Evolutionary conservation across 2,329 filamentous ascomycete species (phyloP).

Genomic region (Arthrobotrys iridis): DNA sequence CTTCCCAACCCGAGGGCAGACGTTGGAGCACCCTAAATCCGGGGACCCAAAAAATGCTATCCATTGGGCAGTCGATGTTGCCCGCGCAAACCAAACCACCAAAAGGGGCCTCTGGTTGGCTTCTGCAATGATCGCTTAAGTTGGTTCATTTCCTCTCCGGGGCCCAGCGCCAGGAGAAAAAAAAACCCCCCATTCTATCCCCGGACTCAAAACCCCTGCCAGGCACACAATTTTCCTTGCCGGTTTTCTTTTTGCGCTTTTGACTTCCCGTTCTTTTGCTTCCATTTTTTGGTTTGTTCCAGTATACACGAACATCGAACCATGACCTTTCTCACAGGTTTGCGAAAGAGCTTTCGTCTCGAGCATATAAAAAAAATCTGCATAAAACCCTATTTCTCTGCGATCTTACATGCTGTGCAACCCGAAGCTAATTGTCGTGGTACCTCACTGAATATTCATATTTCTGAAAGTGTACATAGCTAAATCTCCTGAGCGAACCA

Average conservation of each 20-base stretch:
- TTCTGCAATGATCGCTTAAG: conserved; percentile 42
- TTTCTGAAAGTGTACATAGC: neutral
- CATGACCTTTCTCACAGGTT: conserved; percentile 34
- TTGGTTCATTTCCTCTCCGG: conserved; percentile 42
- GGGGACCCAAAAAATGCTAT: conserved; percentile 4
- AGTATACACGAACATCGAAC: conserved; percentile 8
- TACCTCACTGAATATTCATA: conserved; percentile 9
- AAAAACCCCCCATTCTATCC: conserved; percentile 22
- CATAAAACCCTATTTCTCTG: conserved; percentile 29
- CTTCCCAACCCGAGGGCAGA: neutral
- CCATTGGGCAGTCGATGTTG: conserved; percentile 3
- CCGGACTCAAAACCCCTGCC: conserved; percentile 23
- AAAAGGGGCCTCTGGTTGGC: conserved; percentile 47
- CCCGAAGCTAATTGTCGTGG: conserved; percentile 35
- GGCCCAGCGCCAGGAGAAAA: conserved; percentile 34
- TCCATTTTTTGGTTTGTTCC: conserved; percentile 40
- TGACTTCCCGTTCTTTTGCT: conserved; percentile 46
- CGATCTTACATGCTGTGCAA: conserved; percentile 48
- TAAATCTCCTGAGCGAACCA: neutral
- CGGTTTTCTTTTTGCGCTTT: conserved; percentile 40
- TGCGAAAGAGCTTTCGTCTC: conserved; percentile 7
- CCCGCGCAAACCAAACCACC: neutral
- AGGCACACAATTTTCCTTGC: conserved; percentile 36
- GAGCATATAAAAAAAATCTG: conserved; percentile 20
- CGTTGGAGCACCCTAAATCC: conserved; percentile 23